Evolutionary conservation across 176 grass and related monocot genomes (phyloP).

Genomic region (Triticum timopheevii): DNA sequence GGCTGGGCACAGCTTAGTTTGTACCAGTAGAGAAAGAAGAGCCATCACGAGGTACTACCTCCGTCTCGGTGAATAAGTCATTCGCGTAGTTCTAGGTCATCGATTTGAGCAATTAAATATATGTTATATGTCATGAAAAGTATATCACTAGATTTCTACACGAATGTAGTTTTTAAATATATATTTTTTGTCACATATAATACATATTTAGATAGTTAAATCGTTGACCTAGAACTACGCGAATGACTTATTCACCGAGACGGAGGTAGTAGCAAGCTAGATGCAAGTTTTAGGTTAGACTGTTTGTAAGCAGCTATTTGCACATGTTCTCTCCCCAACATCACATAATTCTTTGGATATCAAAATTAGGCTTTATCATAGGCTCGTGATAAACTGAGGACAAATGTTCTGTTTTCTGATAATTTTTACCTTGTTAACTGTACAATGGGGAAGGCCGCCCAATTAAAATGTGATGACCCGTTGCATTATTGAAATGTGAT

Average conservation of each 20-base stretch:
- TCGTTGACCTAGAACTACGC: no score
- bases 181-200: no score
- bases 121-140: no score
- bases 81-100: no score
- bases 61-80: no score
- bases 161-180: no score
- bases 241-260: no score
- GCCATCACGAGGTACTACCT: neutral
- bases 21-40: slow-evolving; percentile 25
- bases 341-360: neutral
- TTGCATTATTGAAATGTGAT: neutral
- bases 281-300: neutral
- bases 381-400: neutral
- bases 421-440: neutral
- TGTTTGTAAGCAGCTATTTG: neutral
- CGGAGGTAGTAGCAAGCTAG: slow-evolving; percentile 29
- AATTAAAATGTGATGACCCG: neutral
- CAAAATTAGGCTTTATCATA: neutral
- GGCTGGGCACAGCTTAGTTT: slow-evolving; percentile 42
- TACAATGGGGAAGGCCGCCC: no score
- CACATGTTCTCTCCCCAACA: neutral
- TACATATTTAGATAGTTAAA: no score
- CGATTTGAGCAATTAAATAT: no score
- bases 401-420: neutral
- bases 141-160: no score